A percentile compares a stretch with the other conserved stretches of the same genome.
phyloP scores from a whole-genome alignment of 768 basidiomycete species.

The Pulveroboletus ravenelii region DNA sequence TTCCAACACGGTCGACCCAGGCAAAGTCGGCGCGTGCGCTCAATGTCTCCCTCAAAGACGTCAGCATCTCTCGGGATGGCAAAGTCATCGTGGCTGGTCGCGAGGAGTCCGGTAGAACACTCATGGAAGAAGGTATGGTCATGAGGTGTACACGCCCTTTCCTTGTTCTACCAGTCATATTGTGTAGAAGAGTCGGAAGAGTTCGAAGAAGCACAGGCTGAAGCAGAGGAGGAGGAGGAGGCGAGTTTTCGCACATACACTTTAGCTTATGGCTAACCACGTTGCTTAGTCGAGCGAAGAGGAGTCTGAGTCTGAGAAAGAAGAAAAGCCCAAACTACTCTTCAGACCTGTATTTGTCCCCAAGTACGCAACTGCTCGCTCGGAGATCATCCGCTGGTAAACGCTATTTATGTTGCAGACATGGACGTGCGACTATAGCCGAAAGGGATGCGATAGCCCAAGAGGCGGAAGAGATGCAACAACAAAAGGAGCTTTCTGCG shows the following conservation, averaged over 20 bases:
- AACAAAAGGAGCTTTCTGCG: constrained; percentile 65
- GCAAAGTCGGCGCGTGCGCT: constrained; percentile 47
- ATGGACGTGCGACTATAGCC: constrained; percentile 66
- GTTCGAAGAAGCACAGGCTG: constrained; percentile 44
- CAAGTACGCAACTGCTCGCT: constrained; percentile 54
- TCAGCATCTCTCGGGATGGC: constrained; percentile 75
- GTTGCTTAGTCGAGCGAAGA: constrained; percentile 77
- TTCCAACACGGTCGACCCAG: constrained; percentile 35
- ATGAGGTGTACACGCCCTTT: constrained; percentile 16
- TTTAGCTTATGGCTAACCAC: constrained; percentile 14
- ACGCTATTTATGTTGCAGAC: constrained; percentile 40
- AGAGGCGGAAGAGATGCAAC: constrained; percentile 71
- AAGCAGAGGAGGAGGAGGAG: constrained; percentile 29
- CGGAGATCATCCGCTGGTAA: not conserved
- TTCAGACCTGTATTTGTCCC: constrained; percentile 94
- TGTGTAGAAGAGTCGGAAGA: constrained; percentile 30
- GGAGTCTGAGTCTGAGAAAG: constrained; percentile 71
- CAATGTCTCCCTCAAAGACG: constrained; percentile 73
- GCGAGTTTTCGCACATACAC: constrained; percentile 29
- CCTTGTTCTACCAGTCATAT: constrained; percentile 1
- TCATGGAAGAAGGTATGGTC: constrained; percentile 46
- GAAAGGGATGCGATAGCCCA: constrained; percentile 64
- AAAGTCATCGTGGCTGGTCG: constrained; percentile 76
- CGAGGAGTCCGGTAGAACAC: constrained; percentile 74
- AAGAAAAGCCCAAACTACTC: constrained; percentile 64